Evolutionary conservation across 345 rosid species (phyloP), one percentile per base, ranked within the genome.

Genomic region (Anacardium occidentale): DNA sequence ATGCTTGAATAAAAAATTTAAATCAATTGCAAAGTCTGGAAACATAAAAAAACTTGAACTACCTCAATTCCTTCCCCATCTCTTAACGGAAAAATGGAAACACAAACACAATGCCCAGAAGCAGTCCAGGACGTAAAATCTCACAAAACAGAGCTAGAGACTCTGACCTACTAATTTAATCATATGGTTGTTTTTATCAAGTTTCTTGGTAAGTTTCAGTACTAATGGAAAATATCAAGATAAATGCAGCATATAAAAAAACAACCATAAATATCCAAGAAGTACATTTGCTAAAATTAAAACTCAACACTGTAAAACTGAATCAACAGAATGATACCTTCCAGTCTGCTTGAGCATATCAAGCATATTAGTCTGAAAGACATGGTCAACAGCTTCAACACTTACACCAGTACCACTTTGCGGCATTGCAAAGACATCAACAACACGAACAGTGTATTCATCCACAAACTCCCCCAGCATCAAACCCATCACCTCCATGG

Each of bases 311-410:
- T 57, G 21, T 0, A 14, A 52, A 17, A n/a, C 11, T n/a, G 37
- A 42, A 58, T 10, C 54, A 70, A 13, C 13, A 13, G 72, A 24
- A 29, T 62, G 62, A 24, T 77, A 90, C 98, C 99, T 90, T 66
- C 99, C 99, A 40, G 98, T 96, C 77, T 96, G 98, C 78, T 96
- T 96, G 70, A 96, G 98, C 99, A 96, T 96, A 78, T 96, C 99
- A 22, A 96, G 93, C 99, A 96, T 96, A 68, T 91, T 93, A 51
- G 97, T 96, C 83, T 96, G 99, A 74, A 93, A 96, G 37, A 93
- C 99, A 76, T 96, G 98, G 79, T 96, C 99, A 50, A 96, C 98
- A 25, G 98, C 99, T 85, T 96, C 98, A 6, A 96, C 98, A 73
- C 99, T 96, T 68, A 96, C 99, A 73, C 98, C 97, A 12, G 99